Base-by-base conservation (phyloP, 2,329 filamentous ascomycete genomes). In the Epicoccum sorghinum region DNA sequence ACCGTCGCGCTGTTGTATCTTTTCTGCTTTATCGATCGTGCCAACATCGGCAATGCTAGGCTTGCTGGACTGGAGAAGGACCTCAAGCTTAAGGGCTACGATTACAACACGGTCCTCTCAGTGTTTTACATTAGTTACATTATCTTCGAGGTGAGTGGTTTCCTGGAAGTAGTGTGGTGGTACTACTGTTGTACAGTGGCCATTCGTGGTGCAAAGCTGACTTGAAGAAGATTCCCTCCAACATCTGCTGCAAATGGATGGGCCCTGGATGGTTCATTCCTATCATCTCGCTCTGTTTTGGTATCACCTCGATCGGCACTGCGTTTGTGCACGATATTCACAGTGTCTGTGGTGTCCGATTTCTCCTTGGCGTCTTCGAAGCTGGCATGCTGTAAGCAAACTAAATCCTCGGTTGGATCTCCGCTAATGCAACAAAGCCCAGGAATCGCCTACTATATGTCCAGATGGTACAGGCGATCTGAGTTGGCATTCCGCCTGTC, bases 41-140 rank as follows among this genome's bases (percentile, higher is more conserved):
- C 87, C 23, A 90, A 90, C 57, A 87, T 91, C 33, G 88, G 87
- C n/a, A 90, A 90, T 69, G 87, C 87, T 2, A 82, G 81, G 58
- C 76, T 90, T 14, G 87, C 86, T 3, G 86, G 86, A 0, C 76
- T 90, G 18, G 84, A 88, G 50, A 78, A 76, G 30, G 87, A 89
- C 47, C 79, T 91, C 1, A 68, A 76, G 0, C 73, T 91, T 50
- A 72, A 68, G 10, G 82, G 82, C 24, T 85, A 88, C 66, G 87
- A 89, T 67, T 91, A 90, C 77, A 91, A 91, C 66, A 74, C 75
- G 24, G 78, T 90, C 2, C 79, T 91, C 3, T 86, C 86, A 10
- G 69, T 86, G 59, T 91, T 91, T 75, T 91, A 89, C 72, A 80
- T 91, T 67, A 84, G 84, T 7, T 91, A 91, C 72, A 89, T 90